Evolutionary conservation across 768 basidiomycete species (phyloP), one percentile per base, ranked within the genome.

Genomic region (Mycena sanguinolenta): DNA sequence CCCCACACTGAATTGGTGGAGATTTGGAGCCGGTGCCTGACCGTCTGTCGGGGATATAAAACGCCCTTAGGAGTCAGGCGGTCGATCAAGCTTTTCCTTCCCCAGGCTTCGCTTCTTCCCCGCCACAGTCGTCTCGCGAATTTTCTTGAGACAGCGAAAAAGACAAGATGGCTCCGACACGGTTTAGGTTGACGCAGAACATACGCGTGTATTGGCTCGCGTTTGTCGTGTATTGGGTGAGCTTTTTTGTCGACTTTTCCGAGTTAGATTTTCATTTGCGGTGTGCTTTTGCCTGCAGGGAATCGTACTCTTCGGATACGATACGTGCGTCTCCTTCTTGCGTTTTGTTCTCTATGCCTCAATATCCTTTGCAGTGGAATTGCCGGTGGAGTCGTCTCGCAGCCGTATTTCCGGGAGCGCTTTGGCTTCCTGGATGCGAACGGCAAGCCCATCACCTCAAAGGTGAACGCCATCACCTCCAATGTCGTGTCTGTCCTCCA

Each of bases 401-500:
- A 90, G 46, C 54, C 71, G 0, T 89, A 88, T 77, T 95, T 95
- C 82, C 79, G 86, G 73, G 44, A 79, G 21, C 85, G 89, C 60
- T 95, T 95, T 74, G 89, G 88, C n/a, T 82, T 93, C 59, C 77
- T 83, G 52, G 81, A 85, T 34, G 67, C 80, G 3, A 77, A 87
- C 60, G 88, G 88, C 21, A 74, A 75, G 1, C 77, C 79, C 49
- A 79, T 90, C 76, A 76, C 77, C 17, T 72, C 69, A 21, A 75
- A 70, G 67, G 46, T 28, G 9, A 69, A 59, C 16, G 63, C 63
- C 1, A 65, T 70, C 39, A 32, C 69, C 17, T 91, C 92, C 44
- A 95, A 93, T 72, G 90, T 97, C 60, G 95, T 96, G n/a, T 93
- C 95, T 5, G 93, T 96, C 10, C 86, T 96, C 16, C 95, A 96